Conservation (phyloP, 192 early-diverging fungal genomes). For the Thamnidium elegans region DNA sequence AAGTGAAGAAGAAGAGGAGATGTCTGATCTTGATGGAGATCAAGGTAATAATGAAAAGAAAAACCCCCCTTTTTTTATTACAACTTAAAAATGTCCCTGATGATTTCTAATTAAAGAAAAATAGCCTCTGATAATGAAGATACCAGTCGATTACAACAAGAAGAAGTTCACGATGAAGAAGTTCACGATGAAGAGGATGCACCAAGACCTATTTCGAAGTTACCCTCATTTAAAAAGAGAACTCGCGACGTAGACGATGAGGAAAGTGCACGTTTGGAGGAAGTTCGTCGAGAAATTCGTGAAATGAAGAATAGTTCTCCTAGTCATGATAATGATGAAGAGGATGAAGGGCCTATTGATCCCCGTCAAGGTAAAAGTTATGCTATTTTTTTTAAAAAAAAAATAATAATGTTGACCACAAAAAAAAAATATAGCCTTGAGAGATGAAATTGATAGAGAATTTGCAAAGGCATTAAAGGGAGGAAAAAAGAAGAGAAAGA, state of each 20-base stretch:
- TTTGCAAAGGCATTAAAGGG: conserved; percentile 31
- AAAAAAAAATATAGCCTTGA: conserved; percentile 15
- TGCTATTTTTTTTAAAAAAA: neutral
- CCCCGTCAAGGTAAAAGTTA: conserved; percentile 30
- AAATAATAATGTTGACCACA: neutral
- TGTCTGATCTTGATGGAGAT: conserved; percentile 38
- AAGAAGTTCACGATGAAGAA: too few relatives aligned
- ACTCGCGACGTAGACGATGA: conserved; percentile 17
- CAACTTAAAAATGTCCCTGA: neutral
- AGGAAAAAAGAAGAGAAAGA: conserved; percentile 40
- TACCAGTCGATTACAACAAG: neutral
- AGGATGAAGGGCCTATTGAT: conserved; percentile 26
- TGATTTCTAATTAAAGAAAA: neutral
- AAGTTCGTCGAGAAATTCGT: conserved; percentile 26
- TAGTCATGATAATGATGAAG: conserved; percentile 9
- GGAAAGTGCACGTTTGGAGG: conserved; percentile 25
- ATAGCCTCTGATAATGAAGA: conserved; percentile 11
- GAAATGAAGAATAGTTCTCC: conserved; percentile 3
- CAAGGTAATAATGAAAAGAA: conserved; percentile 17
- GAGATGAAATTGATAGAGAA: conserved; percentile 33
- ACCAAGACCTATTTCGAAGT: neutral
- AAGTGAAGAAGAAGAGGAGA: conserved; percentile 25
- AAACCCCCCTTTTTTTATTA: neutral
- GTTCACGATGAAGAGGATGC: conserved; percentile 2
- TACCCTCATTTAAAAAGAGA: conserved; percentile 38